phyloP scores from a whole-genome alignment of 306 rosid species.

The Quercus bicolor region DNA sequence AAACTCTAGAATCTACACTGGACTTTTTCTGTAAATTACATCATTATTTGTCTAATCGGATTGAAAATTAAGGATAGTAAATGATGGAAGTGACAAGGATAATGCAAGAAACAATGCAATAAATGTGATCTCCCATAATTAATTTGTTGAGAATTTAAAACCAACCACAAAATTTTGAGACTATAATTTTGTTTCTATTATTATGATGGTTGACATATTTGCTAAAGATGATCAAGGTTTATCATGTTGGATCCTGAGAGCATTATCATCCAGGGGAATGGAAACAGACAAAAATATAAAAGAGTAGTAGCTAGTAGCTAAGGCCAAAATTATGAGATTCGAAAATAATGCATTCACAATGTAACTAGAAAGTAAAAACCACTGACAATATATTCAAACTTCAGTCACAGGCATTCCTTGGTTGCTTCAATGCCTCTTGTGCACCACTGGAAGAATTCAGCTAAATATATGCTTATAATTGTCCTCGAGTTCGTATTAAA shows the following conservation, averaged over 20 bases:
- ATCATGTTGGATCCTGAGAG: not conserved
- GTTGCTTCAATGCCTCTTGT: not conserved
- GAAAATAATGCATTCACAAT: not conserved
- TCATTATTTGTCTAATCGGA: not conserved
- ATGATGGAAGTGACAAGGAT: not conserved
- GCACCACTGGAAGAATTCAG: not conserved
- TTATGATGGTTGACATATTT: not conserved
- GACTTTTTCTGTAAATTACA: not conserved
- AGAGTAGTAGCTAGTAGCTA: not conserved
- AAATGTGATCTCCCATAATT: too few species aligned
- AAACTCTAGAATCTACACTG: not conserved
- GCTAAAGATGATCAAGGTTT: not conserved
- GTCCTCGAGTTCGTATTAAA: not conserved
- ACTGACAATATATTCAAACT: not conserved
- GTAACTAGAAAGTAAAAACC: not conserved
- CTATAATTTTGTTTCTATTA: too few species aligned
- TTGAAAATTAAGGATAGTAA: not conserved
- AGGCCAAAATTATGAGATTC: not conserved
- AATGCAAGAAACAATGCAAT: too few species aligned
- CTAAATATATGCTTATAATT: not conserved
- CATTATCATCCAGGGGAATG: not conserved
- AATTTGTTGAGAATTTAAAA: too few species aligned
- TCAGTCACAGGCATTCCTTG: not conserved
- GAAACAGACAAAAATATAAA: not conserved
- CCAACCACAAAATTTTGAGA: not conserved